These are phyloP conservation scores for Quercus gilva DNA, from an alignment of 306 rosid genomes.

Conservation along the genomic window DNA sequence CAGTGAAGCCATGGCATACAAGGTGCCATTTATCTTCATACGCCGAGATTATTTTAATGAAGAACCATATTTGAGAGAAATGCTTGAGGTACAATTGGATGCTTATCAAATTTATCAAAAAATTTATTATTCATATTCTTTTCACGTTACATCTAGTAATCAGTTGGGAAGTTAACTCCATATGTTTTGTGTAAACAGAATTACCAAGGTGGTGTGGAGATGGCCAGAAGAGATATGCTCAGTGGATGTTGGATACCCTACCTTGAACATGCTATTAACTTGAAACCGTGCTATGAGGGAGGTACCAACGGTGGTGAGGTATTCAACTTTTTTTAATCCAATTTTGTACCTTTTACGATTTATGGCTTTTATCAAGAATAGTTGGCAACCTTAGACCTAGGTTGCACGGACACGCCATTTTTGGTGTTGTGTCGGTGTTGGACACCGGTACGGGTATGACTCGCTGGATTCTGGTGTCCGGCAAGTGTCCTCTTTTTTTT, in stretches of 20 bases:
- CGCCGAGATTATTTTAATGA: constrained; percentile 97
- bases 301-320: constrained; percentile 99
- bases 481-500: too few species aligned
- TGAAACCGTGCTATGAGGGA: constrained; percentile 91
- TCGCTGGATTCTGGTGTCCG: too few species aligned
- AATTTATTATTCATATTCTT: neutral
- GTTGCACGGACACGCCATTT: too few species aligned
- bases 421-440: too few species aligned
- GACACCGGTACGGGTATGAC: too few species aligned
- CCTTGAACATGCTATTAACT: constrained; percentile 89
- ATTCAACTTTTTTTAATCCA: neutral
- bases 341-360: too few species aligned
- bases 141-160: neutral
- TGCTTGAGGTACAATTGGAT: constrained; percentile 72
- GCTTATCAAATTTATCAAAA: neutral
- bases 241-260: constrained; percentile 99
- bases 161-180: neutral
- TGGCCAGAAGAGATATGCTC: constrained; percentile 93
- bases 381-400: too few species aligned
- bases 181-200: constrained; percentile 33
- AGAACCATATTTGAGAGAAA: constrained; percentile 94
- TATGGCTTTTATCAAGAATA: too few species aligned
- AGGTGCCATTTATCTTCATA: constrained; percentile 90
- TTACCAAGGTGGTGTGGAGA: constrained; percentile 93
- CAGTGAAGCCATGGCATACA: constrained; percentile 90